These are phyloP conservation scores for Nematocida sp. DNA, from an alignment of 371 early-diverging fungal genomes.

Conservation along the genomic window DNA sequence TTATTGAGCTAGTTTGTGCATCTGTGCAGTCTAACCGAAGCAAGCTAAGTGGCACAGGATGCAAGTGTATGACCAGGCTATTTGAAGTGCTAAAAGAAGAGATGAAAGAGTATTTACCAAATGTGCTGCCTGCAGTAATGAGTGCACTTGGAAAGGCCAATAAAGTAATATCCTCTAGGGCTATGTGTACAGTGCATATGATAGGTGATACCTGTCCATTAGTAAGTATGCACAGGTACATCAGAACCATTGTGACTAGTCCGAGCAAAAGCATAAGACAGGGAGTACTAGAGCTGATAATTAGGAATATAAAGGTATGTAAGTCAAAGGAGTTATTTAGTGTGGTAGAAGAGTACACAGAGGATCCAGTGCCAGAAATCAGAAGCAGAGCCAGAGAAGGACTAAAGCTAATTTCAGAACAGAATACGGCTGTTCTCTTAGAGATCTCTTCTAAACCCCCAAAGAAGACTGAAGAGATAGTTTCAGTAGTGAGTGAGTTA, in stretches of 20 bases:
- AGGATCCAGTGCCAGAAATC: conserved; percentile 21
- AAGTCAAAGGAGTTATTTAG: not conserved
- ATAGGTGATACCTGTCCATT: conserved; percentile 9
- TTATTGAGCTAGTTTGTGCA: conserved; percentile 15
- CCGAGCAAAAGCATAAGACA: conserved; percentile 13
- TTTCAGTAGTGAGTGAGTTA: not conserved
- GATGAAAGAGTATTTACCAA: conserved; percentile 1
- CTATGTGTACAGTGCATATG: not conserved
- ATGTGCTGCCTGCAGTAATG: conserved; percentile 7
- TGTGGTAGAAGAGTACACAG: conserved; percentile 5
- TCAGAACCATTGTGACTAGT: not conserved
- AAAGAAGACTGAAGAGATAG: not conserved
- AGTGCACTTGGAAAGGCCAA: conserved; percentile 25
- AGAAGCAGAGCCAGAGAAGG: conserved; percentile 19
- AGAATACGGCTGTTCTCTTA: not conserved
- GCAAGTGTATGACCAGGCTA: conserved; percentile 7
- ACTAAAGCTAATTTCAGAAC: not conserved
- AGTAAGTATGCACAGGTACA: not conserved
- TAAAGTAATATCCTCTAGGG: conserved; percentile 35
- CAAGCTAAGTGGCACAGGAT: conserved; percentile 45
- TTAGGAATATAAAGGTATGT: not conserved
- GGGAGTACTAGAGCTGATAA: conserved; percentile 26
- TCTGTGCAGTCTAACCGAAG: conserved; percentile 40
- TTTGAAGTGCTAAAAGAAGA: conserved; percentile 5
- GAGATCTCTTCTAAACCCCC: not conserved